Percentiles rank a stretch among this genome's conserved stretches.
Evolutionary conservation across 1,139 yeast species (phyloP).

Genomic region (Hanseniaspora sp.): DNA sequence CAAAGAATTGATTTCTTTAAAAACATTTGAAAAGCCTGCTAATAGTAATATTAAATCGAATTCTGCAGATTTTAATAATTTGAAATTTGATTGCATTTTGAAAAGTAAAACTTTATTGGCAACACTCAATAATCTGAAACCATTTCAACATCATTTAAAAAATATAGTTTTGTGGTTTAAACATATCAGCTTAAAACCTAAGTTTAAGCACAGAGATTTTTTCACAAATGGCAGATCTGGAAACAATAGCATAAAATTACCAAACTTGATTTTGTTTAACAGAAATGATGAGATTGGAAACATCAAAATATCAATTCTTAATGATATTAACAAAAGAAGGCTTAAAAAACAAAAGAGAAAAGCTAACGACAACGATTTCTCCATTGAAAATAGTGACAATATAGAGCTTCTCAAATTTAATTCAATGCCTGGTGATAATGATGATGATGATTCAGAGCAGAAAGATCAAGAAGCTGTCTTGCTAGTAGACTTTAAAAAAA

Average conservation of each 20-base stretch:
- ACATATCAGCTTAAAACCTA: constrained; percentile 10
- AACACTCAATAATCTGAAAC: constrained; percentile 9
- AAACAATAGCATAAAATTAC: constrained; percentile 2
- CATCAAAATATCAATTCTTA: constrained; percentile 9
- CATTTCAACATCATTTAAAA: constrained; percentile 12
- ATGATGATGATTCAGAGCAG: background rate
- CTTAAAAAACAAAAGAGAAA: constrained; percentile 3
- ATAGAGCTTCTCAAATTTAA: constrained; percentile 10
- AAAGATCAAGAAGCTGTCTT: constrained; percentile 8
- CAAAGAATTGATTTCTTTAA: constrained; percentile 8
- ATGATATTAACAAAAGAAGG: constrained; percentile 6
- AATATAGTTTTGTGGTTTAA: constrained; percentile 13
- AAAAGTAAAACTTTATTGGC: constrained; percentile 5
- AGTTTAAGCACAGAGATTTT: constrained; percentile 13
- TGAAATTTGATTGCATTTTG: constrained; percentile 11
- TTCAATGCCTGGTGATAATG: background rate
- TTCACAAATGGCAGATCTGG: constrained; percentile 5
- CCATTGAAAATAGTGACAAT: constrained; percentile 2
- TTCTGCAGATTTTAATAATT: background rate
- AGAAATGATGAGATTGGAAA: constrained; percentile 15
- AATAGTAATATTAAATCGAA: background rate
- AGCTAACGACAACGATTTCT: background rate
- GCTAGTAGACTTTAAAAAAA: constrained; percentile 13
- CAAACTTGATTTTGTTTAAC: constrained; percentile 10
- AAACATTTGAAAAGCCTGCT: constrained; percentile 1